A percentile compares a stretch with the other conserved stretches of the same genome.
These are phyloP conservation scores for Salvia miltiorrhiza DNA, from an alignment of 257 asterid genomes.

Conservation along the genomic window DNA sequence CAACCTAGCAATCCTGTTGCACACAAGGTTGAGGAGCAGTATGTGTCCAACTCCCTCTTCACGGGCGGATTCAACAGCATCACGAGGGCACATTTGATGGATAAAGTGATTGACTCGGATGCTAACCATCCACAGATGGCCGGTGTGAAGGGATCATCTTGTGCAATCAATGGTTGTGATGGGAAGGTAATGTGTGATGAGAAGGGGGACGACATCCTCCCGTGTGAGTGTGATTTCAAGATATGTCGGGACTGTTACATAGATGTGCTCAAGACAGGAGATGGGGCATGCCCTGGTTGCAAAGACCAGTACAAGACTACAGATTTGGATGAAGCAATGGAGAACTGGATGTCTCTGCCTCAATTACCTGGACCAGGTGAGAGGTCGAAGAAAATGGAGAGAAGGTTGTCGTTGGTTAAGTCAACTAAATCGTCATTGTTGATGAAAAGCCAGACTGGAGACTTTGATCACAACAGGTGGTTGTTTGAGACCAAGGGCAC, in stretches of 20 bases:
- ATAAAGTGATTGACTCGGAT: conserved; percentile 45
- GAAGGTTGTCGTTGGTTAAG: conserved; percentile 49
- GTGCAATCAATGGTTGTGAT: conserved; percentile 47
- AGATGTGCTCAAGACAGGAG: conserved; percentile 47
- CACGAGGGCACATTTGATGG: conserved; percentile 52
- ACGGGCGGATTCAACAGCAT: conserved; percentile 52
- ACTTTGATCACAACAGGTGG: conserved; percentile 66
- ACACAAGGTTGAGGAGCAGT: conserved; percentile 45
- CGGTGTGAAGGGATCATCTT: conserved; percentile 35
- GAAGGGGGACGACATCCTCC: conserved; percentile 36
- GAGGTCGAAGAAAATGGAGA: conserved; percentile 36
- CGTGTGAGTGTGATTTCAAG: conserved; percentile 60
- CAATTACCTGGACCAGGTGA: conserved; percentile 40
- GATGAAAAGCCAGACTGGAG: conserved; percentile 57
- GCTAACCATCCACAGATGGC: conserved; percentile 41
- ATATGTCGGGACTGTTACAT: conserved; percentile 54
- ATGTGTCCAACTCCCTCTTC: conserved; percentile 48
- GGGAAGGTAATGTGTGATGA: conserved; percentile 45
- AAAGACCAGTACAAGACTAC: conserved; percentile 49
- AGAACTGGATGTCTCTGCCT: conserved; percentile 28
- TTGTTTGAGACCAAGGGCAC: conserved; percentile 62
- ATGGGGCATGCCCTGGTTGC: conserved; percentile 52
- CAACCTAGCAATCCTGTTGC: conserved; percentile 39
- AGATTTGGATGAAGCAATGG: conserved; percentile 45
- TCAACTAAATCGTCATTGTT: conserved; percentile 40